Evolutionary conservation across 2,329 filamentous ascomycete genomes (phyloP).

Genomic region (Fusarium sororula): DNA sequence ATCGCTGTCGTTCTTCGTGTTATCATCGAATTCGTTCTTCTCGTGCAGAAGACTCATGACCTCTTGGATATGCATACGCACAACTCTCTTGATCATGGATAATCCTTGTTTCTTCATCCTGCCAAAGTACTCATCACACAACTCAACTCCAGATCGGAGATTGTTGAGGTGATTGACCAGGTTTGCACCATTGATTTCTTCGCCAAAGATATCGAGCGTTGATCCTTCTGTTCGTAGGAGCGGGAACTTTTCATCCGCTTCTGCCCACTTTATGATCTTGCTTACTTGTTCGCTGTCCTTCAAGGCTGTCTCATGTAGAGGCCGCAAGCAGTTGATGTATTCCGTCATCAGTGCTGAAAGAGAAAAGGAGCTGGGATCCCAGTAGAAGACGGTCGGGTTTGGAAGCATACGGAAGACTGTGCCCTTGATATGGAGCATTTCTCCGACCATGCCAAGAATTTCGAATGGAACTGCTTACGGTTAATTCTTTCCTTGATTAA

Average conservation of each 20-base stretch:
- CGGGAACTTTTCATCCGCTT: constrained; percentile 16
- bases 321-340: neutral
- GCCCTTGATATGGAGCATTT: constrained; percentile 47
- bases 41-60: constrained; percentile 18
- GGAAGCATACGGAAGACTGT: constrained; percentile 53
- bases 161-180: constrained; percentile 25
- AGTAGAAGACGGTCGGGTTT: constrained; percentile 47
- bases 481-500: accelerated
- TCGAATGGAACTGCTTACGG: constrained; percentile 21
- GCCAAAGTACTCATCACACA: constrained; percentile 21
- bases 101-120: constrained; percentile 6
- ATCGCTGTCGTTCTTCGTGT: accelerated
- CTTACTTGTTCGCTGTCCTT: constrained; percentile 4
- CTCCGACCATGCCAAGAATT: constrained; percentile 53
- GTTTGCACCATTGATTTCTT: constrained; percentile 21
- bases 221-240: constrained; percentile 17
- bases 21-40: neutral
- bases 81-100: constrained; percentile 16
- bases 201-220: constrained; percentile 7
- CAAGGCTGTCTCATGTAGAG: neutral
- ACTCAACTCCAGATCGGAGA: constrained; percentile 10
- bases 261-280: constrained; percentile 18
- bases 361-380: constrained; percentile 31
- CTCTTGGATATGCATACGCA: constrained; percentile 27
- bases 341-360: constrained; percentile 14